Percentiles rank a stretch among this genome's conserved stretches.
Evolutionary conservation across 176 grass and related monocot species (phyloP).

Genomic region (Aegilops bicornis): DNA sequence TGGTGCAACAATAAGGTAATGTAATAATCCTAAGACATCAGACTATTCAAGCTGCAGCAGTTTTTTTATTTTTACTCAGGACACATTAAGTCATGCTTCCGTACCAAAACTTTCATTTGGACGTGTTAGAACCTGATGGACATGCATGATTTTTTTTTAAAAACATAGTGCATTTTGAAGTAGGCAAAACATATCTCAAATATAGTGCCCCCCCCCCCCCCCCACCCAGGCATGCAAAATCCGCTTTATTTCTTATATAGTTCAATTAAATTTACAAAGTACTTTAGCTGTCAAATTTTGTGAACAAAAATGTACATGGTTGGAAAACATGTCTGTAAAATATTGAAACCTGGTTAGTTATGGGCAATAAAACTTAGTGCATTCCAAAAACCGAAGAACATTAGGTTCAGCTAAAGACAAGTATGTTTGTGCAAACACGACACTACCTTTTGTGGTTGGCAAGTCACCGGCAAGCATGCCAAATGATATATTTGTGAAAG

Average conservation of each 20-base stretch:
- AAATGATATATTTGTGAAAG: slow-evolving; percentile 5
- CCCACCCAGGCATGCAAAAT: neutral
- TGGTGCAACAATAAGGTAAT: neutral
- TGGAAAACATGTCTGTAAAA: neutral
- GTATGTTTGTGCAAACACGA: neutral
- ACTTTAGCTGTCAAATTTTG: neutral
- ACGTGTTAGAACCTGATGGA: neutral
- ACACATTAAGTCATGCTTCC: neutral
- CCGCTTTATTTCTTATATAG: neutral
- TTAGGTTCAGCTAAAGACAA: neutral
- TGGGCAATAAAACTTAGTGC: neutral
- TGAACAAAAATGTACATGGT: neutral
- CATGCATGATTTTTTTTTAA: neutral
- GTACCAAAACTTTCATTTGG: neutral
- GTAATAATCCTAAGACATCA: neutral
- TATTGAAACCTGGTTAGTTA: neutral
- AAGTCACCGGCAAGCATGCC: neutral
- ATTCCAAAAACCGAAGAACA: neutral
- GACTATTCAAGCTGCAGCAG: neutral
- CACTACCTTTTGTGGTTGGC: neutral
- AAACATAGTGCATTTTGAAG: neutral
- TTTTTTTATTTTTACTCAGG: neutral
- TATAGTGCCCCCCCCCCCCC: neutral
- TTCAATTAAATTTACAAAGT: neutral
- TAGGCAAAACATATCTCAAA: neutral